Evolutionary conservation across 2,329 filamentous ascomycete genomes (phyloP).

Genomic region (Apiospora sp.): DNA sequence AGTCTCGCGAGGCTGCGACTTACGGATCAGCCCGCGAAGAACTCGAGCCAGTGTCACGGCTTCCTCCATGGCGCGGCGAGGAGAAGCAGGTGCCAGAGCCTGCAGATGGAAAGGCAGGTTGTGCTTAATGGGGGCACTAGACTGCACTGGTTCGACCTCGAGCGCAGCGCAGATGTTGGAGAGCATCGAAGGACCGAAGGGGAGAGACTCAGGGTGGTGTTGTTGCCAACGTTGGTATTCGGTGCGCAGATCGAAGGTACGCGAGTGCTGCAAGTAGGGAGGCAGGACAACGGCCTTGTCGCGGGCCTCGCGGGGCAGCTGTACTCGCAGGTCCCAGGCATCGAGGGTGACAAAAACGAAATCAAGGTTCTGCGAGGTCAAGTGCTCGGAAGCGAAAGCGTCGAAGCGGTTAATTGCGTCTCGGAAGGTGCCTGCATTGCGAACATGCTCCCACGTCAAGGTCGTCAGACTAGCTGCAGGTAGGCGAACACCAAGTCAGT

Average conservation of each 20-base stretch:
- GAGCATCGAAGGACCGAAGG: slow-evolving; percentile 93
- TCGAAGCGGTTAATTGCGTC: slow-evolving; percentile 97
- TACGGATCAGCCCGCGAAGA: slow-evolving; percentile 89
- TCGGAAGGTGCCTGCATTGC: slow-evolving; percentile 95
- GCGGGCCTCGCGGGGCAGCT: slow-evolving; percentile 94
- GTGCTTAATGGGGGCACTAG: slow-evolving; percentile 97
- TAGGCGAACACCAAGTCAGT: slow-evolving; percentile 22
- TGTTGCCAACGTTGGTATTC: slow-evolving; percentile 99
- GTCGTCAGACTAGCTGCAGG: slow-evolving; percentile 89
- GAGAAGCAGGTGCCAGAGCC: slow-evolving; percentile 92
- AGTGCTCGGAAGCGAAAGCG: slow-evolving; percentile 88
- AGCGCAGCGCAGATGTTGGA: slow-evolving; percentile 98
- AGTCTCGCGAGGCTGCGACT: slow-evolving; percentile 92
- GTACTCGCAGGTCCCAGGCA: slow-evolving; percentile 97
- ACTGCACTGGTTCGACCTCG: slow-evolving; percentile 97
- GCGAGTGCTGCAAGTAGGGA: slow-evolving; percentile 95
- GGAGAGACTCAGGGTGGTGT: slow-evolving; percentile 95
- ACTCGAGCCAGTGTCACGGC: slow-evolving; percentile 93
- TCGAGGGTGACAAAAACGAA: slow-evolving; percentile 99
- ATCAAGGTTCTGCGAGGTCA: slow-evolving; percentile 89
- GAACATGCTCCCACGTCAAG: slow-evolving; percentile 98
- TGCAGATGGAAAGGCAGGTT: slow-evolving; percentile 98
- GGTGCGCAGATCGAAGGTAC: slow-evolving; percentile 94
- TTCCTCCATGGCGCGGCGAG: slow-evolving; percentile 96
- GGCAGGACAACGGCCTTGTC: slow-evolving; percentile 98